Evolutionary conservation across 331 rosid genomes (phyloP), one percentile per base, ranked within the genome.

Genomic region (Dryas integrifolia): DNA sequence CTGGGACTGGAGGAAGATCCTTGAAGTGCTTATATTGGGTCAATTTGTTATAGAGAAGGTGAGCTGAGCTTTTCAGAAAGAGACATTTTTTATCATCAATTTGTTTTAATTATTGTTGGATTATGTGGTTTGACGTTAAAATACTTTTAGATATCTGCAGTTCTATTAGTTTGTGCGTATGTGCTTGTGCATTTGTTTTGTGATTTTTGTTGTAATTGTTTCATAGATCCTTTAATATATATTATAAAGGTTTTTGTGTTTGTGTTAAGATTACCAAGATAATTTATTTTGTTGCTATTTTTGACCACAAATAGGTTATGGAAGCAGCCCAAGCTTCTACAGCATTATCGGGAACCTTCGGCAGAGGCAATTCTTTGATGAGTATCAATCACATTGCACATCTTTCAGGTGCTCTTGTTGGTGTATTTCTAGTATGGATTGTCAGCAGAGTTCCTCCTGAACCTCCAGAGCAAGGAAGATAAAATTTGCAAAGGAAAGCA

Each of bases 1-100:
- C 39, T 91, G 97, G 97, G 98, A 91, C 80, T 95, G 97, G 98
- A 87, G 96, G 88, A 95, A 91, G 88, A 95, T 95, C 82, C 97
- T 95, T 30, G 98, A 91, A 84, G 97, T 91, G 82, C 96, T 94
- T 77, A 88, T 95, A 81, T 81, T 95, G 82, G 98, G 98, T 40
- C 98, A 95, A 69, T 95, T 95, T 80, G 96, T 95, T 11, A 76
- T 89, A 71, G 97, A 95, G 73, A 91, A 78, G 98, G 98, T 94
- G 74, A 84, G 79, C 39, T 0, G 41, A 70, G 74, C 24, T 55
- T 45, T 62, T 13, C 38, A 30, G 38, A 38, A 60, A 7, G 1
- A 8, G 35, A 56, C 12, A 9, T 53, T 9, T 4, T 55, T 53
- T 40, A 21, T 24, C 40, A 7, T 40, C 56, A 11, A 30, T 43